Conservation (phyloP, 176 grass and related monocot genomes). For the Eleusine indica region DNA sequence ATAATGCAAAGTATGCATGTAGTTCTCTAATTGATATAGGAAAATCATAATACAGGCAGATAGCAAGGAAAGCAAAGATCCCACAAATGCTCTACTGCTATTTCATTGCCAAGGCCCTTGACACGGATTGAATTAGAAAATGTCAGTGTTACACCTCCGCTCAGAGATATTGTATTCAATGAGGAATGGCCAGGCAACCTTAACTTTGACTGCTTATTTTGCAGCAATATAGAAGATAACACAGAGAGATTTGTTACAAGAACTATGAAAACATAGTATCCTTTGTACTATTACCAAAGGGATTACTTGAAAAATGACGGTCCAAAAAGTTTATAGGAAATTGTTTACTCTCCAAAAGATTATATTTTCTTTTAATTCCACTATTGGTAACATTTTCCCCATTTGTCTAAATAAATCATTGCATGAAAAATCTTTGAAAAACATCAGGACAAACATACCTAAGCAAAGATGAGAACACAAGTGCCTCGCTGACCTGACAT, state of each 20-base stretch:
- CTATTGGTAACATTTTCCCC: background rate
- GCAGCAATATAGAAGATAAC: background rate
- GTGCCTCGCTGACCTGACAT: slow-evolving; percentile 85
- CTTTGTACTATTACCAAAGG: background rate
- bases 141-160: background rate
- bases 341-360: background rate
- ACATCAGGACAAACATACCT: slow-evolving; percentile 56
- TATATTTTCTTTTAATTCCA: background rate
- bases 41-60: background rate
- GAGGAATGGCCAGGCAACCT: background rate
- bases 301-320: background rate
- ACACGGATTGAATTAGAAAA: background rate
- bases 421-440: slow-evolving; percentile 27
- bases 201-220: background rate
- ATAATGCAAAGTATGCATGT: background rate
- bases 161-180: background rate
- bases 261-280: background rate
- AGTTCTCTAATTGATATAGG: background rate
- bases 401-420: slow-evolving; percentile 32
- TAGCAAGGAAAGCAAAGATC: background rate
- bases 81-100: background rate
- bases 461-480: slow-evolving; percentile 91
- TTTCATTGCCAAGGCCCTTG: background rate
- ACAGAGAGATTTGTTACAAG: background rate
- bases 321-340: background rate